Base-by-base conservation (phyloP, 441 rosid species). In the Aleurites moluccanus region DNA sequence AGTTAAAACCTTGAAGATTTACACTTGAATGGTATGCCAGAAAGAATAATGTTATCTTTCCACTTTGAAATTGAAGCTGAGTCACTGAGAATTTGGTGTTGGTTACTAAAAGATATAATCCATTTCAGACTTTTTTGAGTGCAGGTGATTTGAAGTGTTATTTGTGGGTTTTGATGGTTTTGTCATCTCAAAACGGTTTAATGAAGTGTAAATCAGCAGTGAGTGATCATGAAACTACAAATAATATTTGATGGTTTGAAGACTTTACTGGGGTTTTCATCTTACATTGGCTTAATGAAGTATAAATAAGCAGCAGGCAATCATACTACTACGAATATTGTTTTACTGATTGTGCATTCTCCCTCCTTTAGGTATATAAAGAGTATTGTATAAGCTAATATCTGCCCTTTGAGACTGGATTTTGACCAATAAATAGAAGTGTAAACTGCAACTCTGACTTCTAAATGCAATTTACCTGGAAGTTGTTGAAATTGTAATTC, bases 151-250 rank as follows among this genome's bases (percentile, higher is more conserved):
- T 44, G 27, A 59, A 14, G 45, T 30, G 9, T 21, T 65, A 44
- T 10, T 23, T 38, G 52, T 11, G 33, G 64, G 5, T 8, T 60
- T 73, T 53, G 49, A 33, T 73, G 75, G 33, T 27, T 72, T 60
- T 60, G 15, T 27, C 28, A 49, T 60, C 56, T 49, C 23, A 14
- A 73, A 73, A 27, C 27, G 33, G 21, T 73, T 16, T 38, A n/a
- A 30, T 67, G 70, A 67, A 47, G 70, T 67, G 70, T 67, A 67
- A 64, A 67, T 67, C 70, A 47, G 35, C 70, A 67, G 40, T 16
- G 57, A 69, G n/a, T 9, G 40, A 53, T 30, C 47, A 45, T 21
- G 30, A 10, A 40, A 21, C 68, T 55, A 20, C 67, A 16, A n/a
- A 64, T 20, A 64, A 21, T 11, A 4, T n/a, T 38, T 40, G 16